phyloP scores from a whole-genome alignment of 2,329 filamentous ascomycete species.

The Talaromyces marneffei region DNA sequence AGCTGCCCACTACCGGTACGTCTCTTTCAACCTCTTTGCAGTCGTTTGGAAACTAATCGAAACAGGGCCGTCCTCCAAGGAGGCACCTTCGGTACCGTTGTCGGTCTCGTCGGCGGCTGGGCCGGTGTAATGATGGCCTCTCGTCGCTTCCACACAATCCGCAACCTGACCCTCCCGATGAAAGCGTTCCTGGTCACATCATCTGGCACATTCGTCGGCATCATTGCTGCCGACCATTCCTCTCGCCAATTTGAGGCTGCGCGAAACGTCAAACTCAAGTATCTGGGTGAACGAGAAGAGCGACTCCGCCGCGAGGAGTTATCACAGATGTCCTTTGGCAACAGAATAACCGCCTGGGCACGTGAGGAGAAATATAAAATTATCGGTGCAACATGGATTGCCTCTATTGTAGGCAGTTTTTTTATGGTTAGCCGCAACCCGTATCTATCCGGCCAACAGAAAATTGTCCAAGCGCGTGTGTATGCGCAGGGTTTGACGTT shows the following conservation, averaged over 20 bases:
- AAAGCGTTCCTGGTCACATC: constrained; percentile 85
- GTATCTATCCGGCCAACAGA: constrained; percentile 70
- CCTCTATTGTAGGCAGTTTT: constrained; percentile 69
- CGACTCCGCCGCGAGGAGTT: constrained; percentile 52
- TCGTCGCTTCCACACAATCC: constrained; percentile 69
- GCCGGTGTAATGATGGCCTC: constrained; percentile 63
- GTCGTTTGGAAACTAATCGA: constrained; percentile 15
- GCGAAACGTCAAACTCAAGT: constrained; percentile 62
- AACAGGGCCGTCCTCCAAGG: constrained; percentile 66
- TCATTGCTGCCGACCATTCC: constrained; percentile 74
- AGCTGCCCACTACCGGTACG: constrained; percentile 68
- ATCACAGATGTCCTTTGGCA: constrained; percentile 49
- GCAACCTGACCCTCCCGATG: constrained; percentile 79
- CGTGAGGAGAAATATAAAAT: constrained; percentile 79
- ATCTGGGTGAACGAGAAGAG: constrained; percentile 58
- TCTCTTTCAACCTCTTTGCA: not conserved
- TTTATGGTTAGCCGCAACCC: constrained; percentile 71
- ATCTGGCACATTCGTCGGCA: constrained; percentile 74
- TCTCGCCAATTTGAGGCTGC: constrained; percentile 65
- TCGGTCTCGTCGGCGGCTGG: constrained; percentile 62
- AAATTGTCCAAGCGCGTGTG: constrained; percentile 88
- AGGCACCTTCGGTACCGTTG: constrained; percentile 64
- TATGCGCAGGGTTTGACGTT: constrained; percentile 88
- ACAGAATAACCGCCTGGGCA: constrained; percentile 67
- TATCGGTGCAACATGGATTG: constrained; percentile 75